Percentiles rank a stretch among this genome's conserved stretches.
These are phyloP conservation scores for Rugiboletus extremiorientalis DNA, from an alignment of 1,284 basidiomycete genomes.

Conservation along the genomic window DNA sequence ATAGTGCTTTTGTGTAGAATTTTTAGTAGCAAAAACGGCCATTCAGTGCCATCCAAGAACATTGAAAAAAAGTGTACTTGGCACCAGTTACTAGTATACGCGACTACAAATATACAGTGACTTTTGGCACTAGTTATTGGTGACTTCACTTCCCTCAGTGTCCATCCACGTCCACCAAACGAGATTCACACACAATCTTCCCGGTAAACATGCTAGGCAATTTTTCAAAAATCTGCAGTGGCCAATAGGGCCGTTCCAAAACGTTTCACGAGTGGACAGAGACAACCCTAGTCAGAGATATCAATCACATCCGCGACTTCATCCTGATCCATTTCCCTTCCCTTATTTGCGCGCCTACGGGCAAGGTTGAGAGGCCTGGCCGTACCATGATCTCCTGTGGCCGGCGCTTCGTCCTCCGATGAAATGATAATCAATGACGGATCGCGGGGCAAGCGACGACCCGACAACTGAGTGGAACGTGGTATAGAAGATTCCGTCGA, in stretches of 20 bases:
- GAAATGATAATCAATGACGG: conserved; percentile 28
- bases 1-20: no score
- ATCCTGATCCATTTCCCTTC: conserved; percentile 12
- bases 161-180: background rate
- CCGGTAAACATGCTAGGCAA: background rate
- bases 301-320: conserved; percentile 28
- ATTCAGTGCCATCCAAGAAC: no score
- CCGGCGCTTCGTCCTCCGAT: conserved; percentile 22
- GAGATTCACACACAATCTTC: background rate
- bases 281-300: conserved; percentile 28
- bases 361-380: background rate
- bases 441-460: conserved; percentile 19
- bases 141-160: no score
- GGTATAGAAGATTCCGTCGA: conserved; percentile 15
- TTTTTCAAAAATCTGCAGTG: background rate
- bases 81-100: no score
- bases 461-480: conserved; percentile 18
- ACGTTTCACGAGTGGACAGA: background rate
- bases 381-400: background rate
- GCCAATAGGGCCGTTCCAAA: background rate
- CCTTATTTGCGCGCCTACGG: conserved; percentile 9
- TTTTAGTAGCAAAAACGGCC: no score
- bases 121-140: no score
- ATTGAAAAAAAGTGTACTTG: no score
- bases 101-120: no score